A percentile compares a stretch with the other conserved stretches of the same genome.
These are phyloP conservation scores for Nicotiana sylvestris DNA, from an alignment of 257 asterid species.

Conservation along the genomic window DNA sequence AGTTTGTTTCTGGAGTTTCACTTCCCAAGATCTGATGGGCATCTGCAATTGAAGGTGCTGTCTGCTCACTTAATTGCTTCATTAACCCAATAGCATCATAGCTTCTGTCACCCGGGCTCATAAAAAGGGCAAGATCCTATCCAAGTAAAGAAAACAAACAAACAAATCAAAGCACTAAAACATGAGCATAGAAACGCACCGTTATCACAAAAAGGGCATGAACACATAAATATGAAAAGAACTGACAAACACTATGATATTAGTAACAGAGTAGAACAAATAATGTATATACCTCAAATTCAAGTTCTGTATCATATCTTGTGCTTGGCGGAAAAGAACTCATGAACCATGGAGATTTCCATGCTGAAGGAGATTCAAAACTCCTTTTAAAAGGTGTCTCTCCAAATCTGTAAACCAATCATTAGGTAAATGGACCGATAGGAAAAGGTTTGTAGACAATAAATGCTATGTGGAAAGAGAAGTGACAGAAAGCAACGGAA, in stretches of 20 bases:
- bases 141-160: neutral
- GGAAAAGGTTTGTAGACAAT: neutral
- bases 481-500: neutral
- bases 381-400: constrained; percentile 77
- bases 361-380: constrained; percentile 87
- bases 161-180: neutral
- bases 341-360: constrained; percentile 95
- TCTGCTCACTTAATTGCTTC: constrained; percentile 88
- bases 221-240: neutral
- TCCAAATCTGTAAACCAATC: constrained; percentile 40
- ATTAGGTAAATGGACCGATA: neutral
- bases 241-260: neutral
- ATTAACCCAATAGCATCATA: constrained; percentile 90
- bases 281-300: constrained; percentile 53
- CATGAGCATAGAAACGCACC: constrained; percentile 14
- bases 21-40: constrained; percentile 85
- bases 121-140: constrained; percentile 66
- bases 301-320: constrained; percentile 64
- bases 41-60: constrained; percentile 81
- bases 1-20: constrained; percentile 79
- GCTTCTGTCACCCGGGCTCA: constrained; percentile 76
- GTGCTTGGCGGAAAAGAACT: constrained; percentile 69
- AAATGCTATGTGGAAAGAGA: neutral
- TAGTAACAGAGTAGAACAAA: neutral
- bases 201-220: neutral